Conservation (phyloP, 768 basidiomycete species). For the Dacryopinax primogenitus region DNA sequence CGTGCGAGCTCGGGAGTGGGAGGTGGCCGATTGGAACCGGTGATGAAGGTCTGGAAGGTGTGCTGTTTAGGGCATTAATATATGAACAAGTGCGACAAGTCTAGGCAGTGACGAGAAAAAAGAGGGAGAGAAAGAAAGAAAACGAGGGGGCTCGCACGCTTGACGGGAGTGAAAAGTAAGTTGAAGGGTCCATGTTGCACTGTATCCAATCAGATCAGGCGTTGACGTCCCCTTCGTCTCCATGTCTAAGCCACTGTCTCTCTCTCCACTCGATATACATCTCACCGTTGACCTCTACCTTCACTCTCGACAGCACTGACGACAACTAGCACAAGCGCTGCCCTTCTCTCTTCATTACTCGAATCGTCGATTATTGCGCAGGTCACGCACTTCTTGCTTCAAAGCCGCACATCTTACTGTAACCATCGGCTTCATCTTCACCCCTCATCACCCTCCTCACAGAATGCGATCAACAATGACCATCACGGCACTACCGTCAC, state of each 20-base stretch:
- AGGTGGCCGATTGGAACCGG: too few species aligned
- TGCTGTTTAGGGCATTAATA: too few species aligned
- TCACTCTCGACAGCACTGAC: neutral
- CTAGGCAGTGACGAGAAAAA: too few species aligned
- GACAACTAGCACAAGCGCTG: neutral
- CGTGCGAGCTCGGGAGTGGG: too few species aligned
- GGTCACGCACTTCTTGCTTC: neutral
- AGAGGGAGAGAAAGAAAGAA: too few species aligned
- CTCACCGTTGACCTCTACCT: neutral
- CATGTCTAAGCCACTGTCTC: neutral
- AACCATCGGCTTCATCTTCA: neutral
- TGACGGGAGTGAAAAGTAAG: too few species aligned
- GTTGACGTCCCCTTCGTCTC: neutral
- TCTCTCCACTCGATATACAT: neutral
- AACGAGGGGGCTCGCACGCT: too few species aligned
- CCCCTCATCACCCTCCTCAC: neutral
- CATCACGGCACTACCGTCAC: constrained; percentile 2
- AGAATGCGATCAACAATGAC: neutral
- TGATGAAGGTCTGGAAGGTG: too few species aligned
- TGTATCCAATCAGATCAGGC: too few species aligned
- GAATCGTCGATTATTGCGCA: neutral
- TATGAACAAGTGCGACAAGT: too few species aligned
- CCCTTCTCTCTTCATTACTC: neutral
- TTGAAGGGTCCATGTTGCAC: too few species aligned
- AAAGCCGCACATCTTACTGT: neutral